Evolutionary conservation across 352 stramenopile species (phyloP), one percentile per base, ranked within the genome.

Genomic region (Globisporangium alternatum): DNA sequence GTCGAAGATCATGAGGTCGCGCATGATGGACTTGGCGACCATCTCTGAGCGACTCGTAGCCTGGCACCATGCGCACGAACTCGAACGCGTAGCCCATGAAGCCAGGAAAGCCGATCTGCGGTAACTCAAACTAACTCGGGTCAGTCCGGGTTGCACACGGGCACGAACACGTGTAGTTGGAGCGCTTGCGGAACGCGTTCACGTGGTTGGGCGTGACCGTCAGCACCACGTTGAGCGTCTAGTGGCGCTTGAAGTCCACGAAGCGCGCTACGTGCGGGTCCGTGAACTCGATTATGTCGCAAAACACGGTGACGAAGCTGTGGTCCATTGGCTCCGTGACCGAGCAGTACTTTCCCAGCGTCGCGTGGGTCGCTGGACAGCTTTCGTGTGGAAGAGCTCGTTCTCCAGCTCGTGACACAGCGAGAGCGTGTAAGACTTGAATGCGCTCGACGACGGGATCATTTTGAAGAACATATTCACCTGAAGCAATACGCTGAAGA

Each of bases 1-100:
- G 60, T 88, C 79, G 48, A 93, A 91, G 17, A 90, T 68, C 74
- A 90, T 84, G 59, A 91, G 77, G 37, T 91, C 78, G 39, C 88
- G 89, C 37, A 91, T 57, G 54, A 90, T 91, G 5, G 78, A 87
- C 56, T 89, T 90, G 53, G 84, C 72, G 22, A 93, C 82, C 0
- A 80, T 88, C 37, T 86, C 67, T 80, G 19, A 91, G 71, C 10
- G 65, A 59, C 28, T 91, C 77, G 57, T 87, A 90, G 2, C 82
- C 81, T 1, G 68, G 63, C 2, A 84, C 69, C 65, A 91, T 81
- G 21, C 65, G 71, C 9, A 86, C 75, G 43, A 87, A 77, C 56
- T 93, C 79, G 54, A 89, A 90, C 0, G 80, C 80, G 59, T 93
- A 93, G 10, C 84, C 80, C n/a, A 90, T 64, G 48, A 87, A 93